A percentile compares a stretch with the other conserved stretches of the same genome.
phyloP scores from a whole-genome alignment of 176 grass and related monocot genomes.

The Cocos nucifera region DNA sequence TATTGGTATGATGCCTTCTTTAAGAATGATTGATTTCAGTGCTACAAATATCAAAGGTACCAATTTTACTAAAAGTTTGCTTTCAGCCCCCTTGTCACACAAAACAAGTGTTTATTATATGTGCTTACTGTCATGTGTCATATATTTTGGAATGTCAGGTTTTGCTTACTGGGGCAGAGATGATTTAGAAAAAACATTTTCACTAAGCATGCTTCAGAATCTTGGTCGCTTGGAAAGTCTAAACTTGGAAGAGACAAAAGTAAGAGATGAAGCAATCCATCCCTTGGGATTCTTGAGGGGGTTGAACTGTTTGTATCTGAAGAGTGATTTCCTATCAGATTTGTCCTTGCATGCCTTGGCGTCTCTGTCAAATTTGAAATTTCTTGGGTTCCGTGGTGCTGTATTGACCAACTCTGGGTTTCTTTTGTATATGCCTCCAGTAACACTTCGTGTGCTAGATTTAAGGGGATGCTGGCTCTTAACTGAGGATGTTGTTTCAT shows the following conservation, averaged over 20 bases:
- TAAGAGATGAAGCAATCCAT: slow-evolving; percentile 52
- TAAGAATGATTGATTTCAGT: slow-evolving; percentile 50
- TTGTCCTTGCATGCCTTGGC: slow-evolving; percentile 40
- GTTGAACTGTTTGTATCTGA: slow-evolving; percentile 64
- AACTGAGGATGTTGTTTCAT: slow-evolving; percentile 35
- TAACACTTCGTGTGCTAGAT: slow-evolving; percentile 46
- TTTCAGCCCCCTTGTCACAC: slow-evolving; percentile 20
- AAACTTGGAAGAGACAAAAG: slow-evolving; percentile 52
- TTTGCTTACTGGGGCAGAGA: slow-evolving; percentile 21
- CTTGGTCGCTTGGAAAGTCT: slow-evolving; percentile 60
- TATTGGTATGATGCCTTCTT: slow-evolving; percentile 58
- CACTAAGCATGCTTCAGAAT: slow-evolving; percentile 38
- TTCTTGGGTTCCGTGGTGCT: slow-evolving; percentile 67
- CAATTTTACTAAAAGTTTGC: slow-evolving; percentile 15
- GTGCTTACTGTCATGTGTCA: not conserved
- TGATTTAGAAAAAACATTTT: slow-evolving; percentile 25
- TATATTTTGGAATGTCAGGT: slow-evolving; percentile 39
- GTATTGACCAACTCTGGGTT: slow-evolving; percentile 64
- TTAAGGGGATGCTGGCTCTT: slow-evolving; percentile 79
- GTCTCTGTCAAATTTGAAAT: slow-evolving; percentile 38
- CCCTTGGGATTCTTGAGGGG: slow-evolving; percentile 41
- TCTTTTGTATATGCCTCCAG: slow-evolving; percentile 44
- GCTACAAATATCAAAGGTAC: slow-evolving; percentile 60
- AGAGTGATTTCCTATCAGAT: slow-evolving; percentile 78
- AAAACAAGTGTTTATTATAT: not conserved